Evolutionary conservation across 2,329 filamentous ascomycete genomes (phyloP), one percentile per base, ranked within the genome.

Genomic region (Metarhizium anisopliae): DNA sequence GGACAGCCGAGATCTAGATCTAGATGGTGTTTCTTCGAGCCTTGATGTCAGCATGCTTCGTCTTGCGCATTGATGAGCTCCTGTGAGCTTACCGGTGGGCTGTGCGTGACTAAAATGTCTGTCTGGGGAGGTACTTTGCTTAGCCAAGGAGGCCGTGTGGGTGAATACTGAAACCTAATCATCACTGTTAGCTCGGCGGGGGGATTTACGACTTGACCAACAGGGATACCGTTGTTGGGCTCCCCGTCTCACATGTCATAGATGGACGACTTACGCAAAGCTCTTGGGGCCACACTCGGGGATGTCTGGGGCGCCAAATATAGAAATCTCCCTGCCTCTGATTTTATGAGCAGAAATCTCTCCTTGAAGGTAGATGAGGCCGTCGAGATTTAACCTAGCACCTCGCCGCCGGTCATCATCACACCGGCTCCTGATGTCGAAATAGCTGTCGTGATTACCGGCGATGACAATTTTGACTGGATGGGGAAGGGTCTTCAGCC

Each of bases 381-480:
- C 77, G 54, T 80, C 84, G 74, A 89, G 84, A 62, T 90, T 76
- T 16, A 92, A 76, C 35, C 68, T 70, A 59, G 74, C 72, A n/a
- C 69, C 68, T 1, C 73, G 70, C n/a, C 74, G 66, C 20, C 77
- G 75, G 65, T 90, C 84, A 50, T 80, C 75, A 10, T 77, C 71
- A 16, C 68, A 70, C 4, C 88, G 79, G 14, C 83, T 84, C 38
- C 77, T 75, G 29, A 81, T 75, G 69, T 95, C 93, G 59, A 95
- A 87, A 75, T 84, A 95, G 63, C 83, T 86, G 67, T 96, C 93
- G 69, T 96, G 93, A 67, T 96, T 96, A 1, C 93, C 93, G 36
- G 84, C 83, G 36, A 97, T 84, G 40, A 92, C 81, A 29, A 96
- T 77, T 70, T 96, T 95, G 69, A 95, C 80, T 40, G 74, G 72